Percentiles rank a stretch among this genome's conserved stretches.
Evolutionary conservation across 2,329 filamentous ascomycete species (phyloP).

Genomic region (Cladosporium cucumerinum): DNA sequence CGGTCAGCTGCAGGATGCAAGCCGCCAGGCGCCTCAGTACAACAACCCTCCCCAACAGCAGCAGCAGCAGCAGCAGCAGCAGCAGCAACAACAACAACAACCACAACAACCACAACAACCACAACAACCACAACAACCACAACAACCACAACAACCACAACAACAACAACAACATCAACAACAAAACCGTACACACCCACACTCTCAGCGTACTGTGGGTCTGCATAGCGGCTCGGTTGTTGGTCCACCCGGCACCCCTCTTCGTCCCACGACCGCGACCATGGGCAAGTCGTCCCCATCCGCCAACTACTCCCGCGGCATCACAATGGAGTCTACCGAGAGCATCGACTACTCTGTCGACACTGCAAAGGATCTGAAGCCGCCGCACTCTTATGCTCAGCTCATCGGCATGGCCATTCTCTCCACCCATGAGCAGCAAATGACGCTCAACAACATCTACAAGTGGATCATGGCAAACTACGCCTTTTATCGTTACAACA

Average conservation of each 20-base stretch:
- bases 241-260: constrained; percentile 35
- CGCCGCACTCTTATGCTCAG: constrained; percentile 92
- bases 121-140: constrained; percentile 20
- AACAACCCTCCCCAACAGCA: constrained; percentile 22
- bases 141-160: constrained; percentile 20
- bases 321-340: constrained; percentile 53
- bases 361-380: constrained; percentile 85
- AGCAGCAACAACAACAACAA: constrained; percentile 14
- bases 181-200: constrained; percentile 34
- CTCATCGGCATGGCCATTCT: constrained; percentile 96
- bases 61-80: not conserved
- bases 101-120: constrained; percentile 8
- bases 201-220: constrained; percentile 32
- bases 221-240: constrained; percentile 9
- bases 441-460: constrained; percentile 91
- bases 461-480: constrained; percentile 88
- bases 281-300: constrained; percentile 45
- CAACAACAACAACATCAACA: constrained; percentile 3
- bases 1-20: constrained; percentile 11
- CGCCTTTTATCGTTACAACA: constrained; percentile 83
- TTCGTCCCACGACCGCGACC: constrained; percentile 29
- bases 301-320: constrained; percentile 46
- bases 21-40: constrained; percentile 19
- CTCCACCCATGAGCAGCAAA: constrained; percentile 77
- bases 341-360: constrained; percentile 76